phyloP scores from a whole-genome alignment of 2,329 filamentous ascomycete species.

The Xylariaceae sp. region DNA sequence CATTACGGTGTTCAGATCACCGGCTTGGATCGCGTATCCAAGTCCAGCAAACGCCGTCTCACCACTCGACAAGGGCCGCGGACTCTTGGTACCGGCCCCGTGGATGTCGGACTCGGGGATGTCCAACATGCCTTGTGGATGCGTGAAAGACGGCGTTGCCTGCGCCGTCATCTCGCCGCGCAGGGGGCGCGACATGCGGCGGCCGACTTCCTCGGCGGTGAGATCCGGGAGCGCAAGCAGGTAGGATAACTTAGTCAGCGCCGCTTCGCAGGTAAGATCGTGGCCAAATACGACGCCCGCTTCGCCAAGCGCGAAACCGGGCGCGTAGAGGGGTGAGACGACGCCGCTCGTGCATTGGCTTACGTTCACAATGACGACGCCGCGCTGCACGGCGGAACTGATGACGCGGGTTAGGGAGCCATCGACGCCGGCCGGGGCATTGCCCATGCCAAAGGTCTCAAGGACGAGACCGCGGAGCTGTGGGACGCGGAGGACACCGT shows the following conservation, averaged over 20 bases:
- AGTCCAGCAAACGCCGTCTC: constrained; percentile 68
- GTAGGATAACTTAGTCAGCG: constrained; percentile 85
- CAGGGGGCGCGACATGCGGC: constrained; percentile 67
- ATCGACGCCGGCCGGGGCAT: constrained; percentile 77
- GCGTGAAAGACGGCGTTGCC: constrained; percentile 66
- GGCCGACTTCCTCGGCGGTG: constrained; percentile 60
- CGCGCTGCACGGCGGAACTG: constrained; percentile 68
- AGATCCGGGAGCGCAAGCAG: constrained; percentile 64
- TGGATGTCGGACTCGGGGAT: constrained; percentile 34
- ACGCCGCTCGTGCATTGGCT: constrained; percentile 80
- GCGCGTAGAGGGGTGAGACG: constrained; percentile 72
- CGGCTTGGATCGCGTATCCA: constrained; percentile 72
- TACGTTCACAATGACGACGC: constrained; percentile 83
- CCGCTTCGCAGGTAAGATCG: constrained; percentile 85
- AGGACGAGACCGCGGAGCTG: constrained; percentile 75
- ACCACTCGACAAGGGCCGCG: constrained; percentile 41
- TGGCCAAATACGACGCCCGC: constrained; percentile 86
- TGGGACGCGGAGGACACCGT: constrained; percentile 72
- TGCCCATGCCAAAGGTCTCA: constrained; percentile 90
- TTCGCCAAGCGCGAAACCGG: constrained; percentile 69
- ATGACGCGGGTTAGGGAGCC: constrained; percentile 75
- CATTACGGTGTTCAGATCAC: constrained; percentile 59
- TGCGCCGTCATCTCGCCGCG: constrained; percentile 82
- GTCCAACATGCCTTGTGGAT: constrained; percentile 57
- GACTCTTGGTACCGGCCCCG: constrained; percentile 48